Percentiles rank a stretch among this genome's conserved stretches.
phyloP scores from a whole-genome alignment of 495 filamentous ascomycete species.

The Annulohypoxylon maeteangense region DNA sequence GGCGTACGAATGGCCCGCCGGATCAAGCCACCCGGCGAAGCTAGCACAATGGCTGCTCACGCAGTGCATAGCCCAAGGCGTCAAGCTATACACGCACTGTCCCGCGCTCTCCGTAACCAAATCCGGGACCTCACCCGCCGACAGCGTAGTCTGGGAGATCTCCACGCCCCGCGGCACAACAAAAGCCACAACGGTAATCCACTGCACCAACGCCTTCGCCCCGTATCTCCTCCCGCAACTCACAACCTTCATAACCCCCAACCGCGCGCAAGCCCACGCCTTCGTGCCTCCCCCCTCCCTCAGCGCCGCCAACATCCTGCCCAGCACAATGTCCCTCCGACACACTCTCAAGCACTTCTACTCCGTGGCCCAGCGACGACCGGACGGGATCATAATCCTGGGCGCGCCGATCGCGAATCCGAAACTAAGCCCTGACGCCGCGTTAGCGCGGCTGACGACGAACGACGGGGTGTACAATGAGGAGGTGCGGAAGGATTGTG shows the following conservation, averaged over 20 bases:
- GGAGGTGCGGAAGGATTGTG: slow-evolving; percentile 41
- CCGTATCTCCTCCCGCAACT: slow-evolving; percentile 43
- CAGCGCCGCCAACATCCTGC: slow-evolving; percentile 13
- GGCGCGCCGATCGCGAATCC: slow-evolving; percentile 44
- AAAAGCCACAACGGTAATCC: slow-evolving; percentile 33
- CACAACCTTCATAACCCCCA: slow-evolving; percentile 32
- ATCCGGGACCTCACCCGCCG: slow-evolving; percentile 16
- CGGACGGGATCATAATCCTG: slow-evolving; percentile 45
- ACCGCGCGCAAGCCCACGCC: slow-evolving; percentile 46
- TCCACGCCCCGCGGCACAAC: slow-evolving; percentile 34
- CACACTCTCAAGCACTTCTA: slow-evolving; percentile 47
- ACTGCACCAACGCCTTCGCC: slow-evolving; percentile 49
- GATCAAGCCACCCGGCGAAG: slow-evolving; percentile 45
- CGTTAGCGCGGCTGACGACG: slow-evolving; percentile 12
- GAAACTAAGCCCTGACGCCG: slow-evolving; percentile 27
- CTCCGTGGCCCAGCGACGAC: slow-evolving; percentile 36
- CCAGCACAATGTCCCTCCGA: slow-evolving; percentile 44
- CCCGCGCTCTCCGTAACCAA: slow-evolving; percentile 28
- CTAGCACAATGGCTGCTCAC: slow-evolving; percentile 46
- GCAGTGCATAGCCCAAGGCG: slow-evolving; percentile 30
- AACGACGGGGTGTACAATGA: slow-evolving; percentile 39
- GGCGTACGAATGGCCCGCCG: slow-evolving; percentile 49
- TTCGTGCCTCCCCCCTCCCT: slow-evolving; percentile 40
- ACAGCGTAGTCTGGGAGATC: slow-evolving; percentile 25
- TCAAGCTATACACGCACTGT: slow-evolving; percentile 43